phyloP scores from a whole-genome alignment of 805 yeast genomes.

The Candida gorgasii region DNA sequence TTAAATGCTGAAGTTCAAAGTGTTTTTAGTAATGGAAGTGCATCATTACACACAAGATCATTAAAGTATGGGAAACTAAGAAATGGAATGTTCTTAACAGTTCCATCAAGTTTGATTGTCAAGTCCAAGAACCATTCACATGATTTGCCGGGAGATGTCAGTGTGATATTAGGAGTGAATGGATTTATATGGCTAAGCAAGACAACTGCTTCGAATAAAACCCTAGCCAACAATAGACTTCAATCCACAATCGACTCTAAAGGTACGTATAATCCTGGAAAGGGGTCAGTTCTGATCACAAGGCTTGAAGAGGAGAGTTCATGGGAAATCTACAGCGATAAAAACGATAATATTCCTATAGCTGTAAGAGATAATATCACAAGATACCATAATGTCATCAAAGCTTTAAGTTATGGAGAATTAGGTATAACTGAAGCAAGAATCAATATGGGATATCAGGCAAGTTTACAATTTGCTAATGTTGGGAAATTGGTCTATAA shows the following conservation, averaged over 20 bases:
- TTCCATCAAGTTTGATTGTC: constrained; percentile 80
- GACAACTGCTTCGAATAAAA: constrained; percentile 34
- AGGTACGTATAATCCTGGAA: constrained; percentile 52
- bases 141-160: constrained; percentile 90
- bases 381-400: constrained; percentile 80
- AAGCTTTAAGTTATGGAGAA: constrained; percentile 79
- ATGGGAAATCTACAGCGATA: constrained; percentile 92
- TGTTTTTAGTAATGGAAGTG: constrained; percentile 84
- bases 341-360: constrained; percentile 70
- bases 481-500: constrained; percentile 72
- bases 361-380: constrained; percentile 71
- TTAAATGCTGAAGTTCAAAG: constrained; percentile 95
- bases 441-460: constrained; percentile 81
- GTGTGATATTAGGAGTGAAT: constrained; percentile 88
- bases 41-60: constrained; percentile 92
- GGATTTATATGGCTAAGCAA: constrained; percentile 93
- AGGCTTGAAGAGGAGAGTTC: constrained; percentile 90
- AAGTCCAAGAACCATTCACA: constrained; percentile 87
- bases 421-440: constrained; percentile 85
- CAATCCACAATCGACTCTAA: constrained; percentile 41
- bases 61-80: constrained; percentile 92
- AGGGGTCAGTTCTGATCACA: constrained; percentile 70
- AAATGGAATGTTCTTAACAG: constrained; percentile 80
- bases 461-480: constrained; percentile 72
- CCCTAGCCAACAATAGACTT: constrained; percentile 28